Conservation (phyloP, 768 basidiomycete species). For the Tylopilus plumbeoviolaceoides region DNA sequence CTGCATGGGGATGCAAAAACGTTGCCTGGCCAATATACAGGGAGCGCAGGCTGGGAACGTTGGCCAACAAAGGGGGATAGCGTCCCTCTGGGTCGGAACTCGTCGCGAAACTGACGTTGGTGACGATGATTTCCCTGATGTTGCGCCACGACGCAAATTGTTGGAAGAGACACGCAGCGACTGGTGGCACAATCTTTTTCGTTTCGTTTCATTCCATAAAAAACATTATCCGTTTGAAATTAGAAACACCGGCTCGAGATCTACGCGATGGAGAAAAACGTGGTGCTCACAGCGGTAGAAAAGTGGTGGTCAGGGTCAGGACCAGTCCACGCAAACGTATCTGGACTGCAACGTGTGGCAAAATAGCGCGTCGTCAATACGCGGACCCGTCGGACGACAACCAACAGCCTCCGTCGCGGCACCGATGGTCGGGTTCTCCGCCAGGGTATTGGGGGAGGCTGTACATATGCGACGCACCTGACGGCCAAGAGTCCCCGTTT, state of each 20-base stretch:
- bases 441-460: not conserved
- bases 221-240: not conserved
- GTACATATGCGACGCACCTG: conserved; percentile 24
- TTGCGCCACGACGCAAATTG: conserved; percentile 37
- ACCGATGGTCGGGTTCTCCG: not conserved
- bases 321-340: conserved; percentile 52
- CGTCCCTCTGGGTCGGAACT: conserved; percentile 8
- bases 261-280: not conserved
- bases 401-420: not conserved
- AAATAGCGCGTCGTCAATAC: not conserved
- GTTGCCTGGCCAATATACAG: conserved; percentile 50
- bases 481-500: conserved; percentile 32
- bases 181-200: conserved; percentile 23
- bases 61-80: conserved; percentile 31
- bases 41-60: conserved; percentile 37
- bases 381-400: not conserved
- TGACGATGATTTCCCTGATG: conserved; percentile 43
- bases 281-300: conserved; percentile 50
- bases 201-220: not conserved
- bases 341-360: conserved; percentile 31
- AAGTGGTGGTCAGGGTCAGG: conserved; percentile 61
- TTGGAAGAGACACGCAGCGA: conserved; percentile 24
- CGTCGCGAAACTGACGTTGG: conserved; percentile 42
- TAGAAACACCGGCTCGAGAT: not conserved
- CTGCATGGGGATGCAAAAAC: conserved; percentile 37